These are phyloP conservation scores for Periconia sp. DNA, from an alignment of 2,329 filamentous ascomycete genomes.

Conservation along the genomic window DNA sequence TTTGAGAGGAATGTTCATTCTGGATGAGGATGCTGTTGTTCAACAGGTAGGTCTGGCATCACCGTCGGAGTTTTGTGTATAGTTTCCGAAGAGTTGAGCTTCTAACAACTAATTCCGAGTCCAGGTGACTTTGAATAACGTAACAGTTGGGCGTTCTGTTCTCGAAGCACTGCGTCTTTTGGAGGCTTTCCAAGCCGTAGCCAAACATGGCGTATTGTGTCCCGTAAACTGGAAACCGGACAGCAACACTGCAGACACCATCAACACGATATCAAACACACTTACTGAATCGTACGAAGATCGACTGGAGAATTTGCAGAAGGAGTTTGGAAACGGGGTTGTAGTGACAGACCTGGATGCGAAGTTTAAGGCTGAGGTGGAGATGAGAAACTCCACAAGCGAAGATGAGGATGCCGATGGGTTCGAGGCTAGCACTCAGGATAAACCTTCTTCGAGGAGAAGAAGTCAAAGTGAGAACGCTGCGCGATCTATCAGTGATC, in stretches of 20 bases:
- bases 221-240: constrained; percentile 33
- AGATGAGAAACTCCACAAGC: neutral
- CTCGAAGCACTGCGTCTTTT: constrained; percentile 31
- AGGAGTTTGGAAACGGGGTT: constrained; percentile 24
- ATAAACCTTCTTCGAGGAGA: neutral
- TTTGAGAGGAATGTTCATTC: constrained; percentile 33
- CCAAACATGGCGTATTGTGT: constrained; percentile 32
- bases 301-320: constrained; percentile 26
- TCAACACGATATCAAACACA: constrained; percentile 28
- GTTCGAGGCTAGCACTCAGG: neutral
- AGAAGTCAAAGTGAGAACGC: neutral
- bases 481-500: neutral
- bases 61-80: too few relatives aligned
- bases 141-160: constrained; percentile 32
- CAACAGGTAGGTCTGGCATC: constrained; percentile 22
- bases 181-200: constrained; percentile 34
- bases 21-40: constrained; percentile 27
- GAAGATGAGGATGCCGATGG: neutral
- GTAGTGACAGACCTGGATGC: constrained; percentile 24
- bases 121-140: constrained; percentile 31
- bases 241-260: constrained; percentile 15
- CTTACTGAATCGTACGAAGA: constrained; percentile 30
- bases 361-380: constrained; percentile 9
- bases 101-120: neutral
- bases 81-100: neutral